Percentiles rank a stretch among this genome's conserved stretches.
Evolutionary conservation across 495 filamentous ascomycete genomes (phyloP).

Genomic region (Penicillium argentinense): DNA sequence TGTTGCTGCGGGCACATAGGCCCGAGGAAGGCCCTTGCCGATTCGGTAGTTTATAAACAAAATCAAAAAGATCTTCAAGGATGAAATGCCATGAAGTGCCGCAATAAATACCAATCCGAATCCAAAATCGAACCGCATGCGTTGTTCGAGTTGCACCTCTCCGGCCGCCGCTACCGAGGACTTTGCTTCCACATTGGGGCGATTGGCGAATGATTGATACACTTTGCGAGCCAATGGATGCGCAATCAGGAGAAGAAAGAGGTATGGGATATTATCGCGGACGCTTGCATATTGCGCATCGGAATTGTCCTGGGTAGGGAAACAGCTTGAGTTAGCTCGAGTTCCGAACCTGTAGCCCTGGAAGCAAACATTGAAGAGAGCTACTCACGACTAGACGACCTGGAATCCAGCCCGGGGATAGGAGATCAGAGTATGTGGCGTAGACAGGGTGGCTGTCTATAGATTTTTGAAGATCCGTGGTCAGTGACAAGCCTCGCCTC

Average conservation of each 20-base stretch:
- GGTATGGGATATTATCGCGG: slow-evolving; percentile 80
- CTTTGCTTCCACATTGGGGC: slow-evolving; percentile 8
- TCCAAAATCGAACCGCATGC: slow-evolving; percentile 78
- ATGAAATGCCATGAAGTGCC: slow-evolving; percentile 82
- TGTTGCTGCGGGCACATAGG: slow-evolving; percentile 69
- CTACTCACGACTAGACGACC: slow-evolving; percentile 85
- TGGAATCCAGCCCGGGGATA: slow-evolving; percentile 89
- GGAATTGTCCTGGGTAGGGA: slow-evolving; percentile 69
- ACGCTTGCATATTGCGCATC: slow-evolving; percentile 88
- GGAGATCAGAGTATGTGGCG: slow-evolving; percentile 63
- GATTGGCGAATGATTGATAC: slow-evolving; percentile 53
- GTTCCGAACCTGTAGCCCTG: no score
- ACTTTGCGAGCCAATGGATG: slow-evolving; percentile 76
- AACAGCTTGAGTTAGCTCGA: slow-evolving; percentile 8
- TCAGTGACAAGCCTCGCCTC: slow-evolving; percentile 11
- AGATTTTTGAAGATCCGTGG: slow-evolving; percentile 54
- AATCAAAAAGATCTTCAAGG: slow-evolving; percentile 77
- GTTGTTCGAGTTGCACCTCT: slow-evolving; percentile 67
- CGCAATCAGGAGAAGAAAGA: slow-evolving; percentile 65
- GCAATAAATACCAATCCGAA: slow-evolving; percentile 80
- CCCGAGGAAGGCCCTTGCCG: slow-evolving; percentile 63
- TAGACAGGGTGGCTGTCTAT: slow-evolving; percentile 88
- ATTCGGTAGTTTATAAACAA: slow-evolving; percentile 80
- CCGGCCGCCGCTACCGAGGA: slow-evolving; percentile 45
- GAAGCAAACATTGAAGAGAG: no score